Conservation (phyloP, 2,329 filamentous ascomycete species). For the Aspergillus hiratsukae region DNA sequence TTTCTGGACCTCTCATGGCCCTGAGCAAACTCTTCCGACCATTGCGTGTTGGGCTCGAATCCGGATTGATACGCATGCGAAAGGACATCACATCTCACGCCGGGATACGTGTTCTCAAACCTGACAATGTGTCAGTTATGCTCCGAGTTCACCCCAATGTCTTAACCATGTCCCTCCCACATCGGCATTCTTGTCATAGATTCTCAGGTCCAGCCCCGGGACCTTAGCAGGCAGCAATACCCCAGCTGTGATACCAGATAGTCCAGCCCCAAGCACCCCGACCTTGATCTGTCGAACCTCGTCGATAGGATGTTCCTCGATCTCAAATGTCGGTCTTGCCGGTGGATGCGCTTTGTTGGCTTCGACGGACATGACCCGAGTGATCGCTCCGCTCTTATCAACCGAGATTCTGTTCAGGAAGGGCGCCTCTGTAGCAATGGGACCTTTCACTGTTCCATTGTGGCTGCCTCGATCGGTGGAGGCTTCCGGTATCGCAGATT, state of each 20-base stretch:
- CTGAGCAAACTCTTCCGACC: slow-evolving; percentile 64
- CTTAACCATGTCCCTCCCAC: slow-evolving; percentile 49
- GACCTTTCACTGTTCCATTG: slow-evolving; percentile 8
- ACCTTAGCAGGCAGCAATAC: slow-evolving; percentile 65
- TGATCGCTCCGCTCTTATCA: background rate
- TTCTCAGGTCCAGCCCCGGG: slow-evolving; percentile 60
- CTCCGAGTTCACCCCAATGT: background rate
- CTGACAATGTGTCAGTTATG: slow-evolving; percentile 15
- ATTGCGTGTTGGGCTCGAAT: slow-evolving; percentile 64
- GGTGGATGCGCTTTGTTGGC: slow-evolving; percentile 1
- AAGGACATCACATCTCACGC: slow-evolving; percentile 64
- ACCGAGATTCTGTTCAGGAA: background rate
- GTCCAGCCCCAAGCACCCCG: slow-evolving; percentile 60
- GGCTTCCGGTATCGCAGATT: background rate
- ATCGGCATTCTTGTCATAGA: slow-evolving; percentile 65
- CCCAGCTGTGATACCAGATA: slow-evolving; percentile 61
- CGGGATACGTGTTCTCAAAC: slow-evolving; percentile 54
- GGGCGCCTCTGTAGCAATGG: background rate
- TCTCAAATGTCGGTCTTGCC: slow-evolving; percentile 23
- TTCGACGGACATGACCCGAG: slow-evolving; percentile 6
- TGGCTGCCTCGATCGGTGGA: background rate
- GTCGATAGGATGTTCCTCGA: slow-evolving; percentile 47
- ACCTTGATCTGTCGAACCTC: slow-evolving; percentile 49
- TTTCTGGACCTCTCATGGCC: slow-evolving; percentile 57
- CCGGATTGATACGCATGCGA: slow-evolving; percentile 67